Conservation (phyloP, 1,284 basidiomycete species). For the Heliocybe sulcata region DNA sequence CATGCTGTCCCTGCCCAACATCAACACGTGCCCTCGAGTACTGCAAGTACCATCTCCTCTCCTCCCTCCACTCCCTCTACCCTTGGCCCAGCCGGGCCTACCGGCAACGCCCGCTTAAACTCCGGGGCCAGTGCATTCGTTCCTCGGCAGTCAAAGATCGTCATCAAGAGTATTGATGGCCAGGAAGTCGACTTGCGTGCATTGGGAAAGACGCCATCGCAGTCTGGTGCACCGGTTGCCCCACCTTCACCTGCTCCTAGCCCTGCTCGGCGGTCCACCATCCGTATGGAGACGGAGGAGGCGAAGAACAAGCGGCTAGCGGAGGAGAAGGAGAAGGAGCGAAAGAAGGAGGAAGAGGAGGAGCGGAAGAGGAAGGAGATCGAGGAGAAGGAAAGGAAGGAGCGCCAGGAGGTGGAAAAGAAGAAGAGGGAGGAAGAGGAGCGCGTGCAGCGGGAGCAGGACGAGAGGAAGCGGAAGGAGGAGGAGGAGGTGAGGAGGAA, state of each 20-base stretch:
- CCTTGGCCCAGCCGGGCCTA: constrained; percentile 28
- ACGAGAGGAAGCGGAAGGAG: constrained; percentile 14
- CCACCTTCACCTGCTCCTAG: constrained; percentile 31
- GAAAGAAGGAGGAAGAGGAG: constrained; percentile 25
- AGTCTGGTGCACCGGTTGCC: constrained; percentile 30
- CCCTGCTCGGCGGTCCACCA: constrained; percentile 15
- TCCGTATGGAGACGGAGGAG: constrained; percentile 40
- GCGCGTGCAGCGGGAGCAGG: constrained; percentile 14
- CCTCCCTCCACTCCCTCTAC: constrained; percentile 61
- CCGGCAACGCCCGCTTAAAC: constrained; percentile 38
- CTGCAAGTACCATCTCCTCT: constrained; percentile 42
- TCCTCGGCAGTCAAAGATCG: constrained; percentile 35
- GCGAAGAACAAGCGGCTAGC: constrained; percentile 37
- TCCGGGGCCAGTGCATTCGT: constrained; percentile 59
- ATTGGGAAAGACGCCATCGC: constrained; percentile 28
- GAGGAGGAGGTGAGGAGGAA: constrained; percentile 13
- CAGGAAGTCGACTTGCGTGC: constrained; percentile 49
- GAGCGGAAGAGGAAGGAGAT: constrained; percentile 25
- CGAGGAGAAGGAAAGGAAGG: constrained; percentile 29
- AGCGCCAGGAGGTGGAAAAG: constrained; percentile 20
- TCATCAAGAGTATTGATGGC: constrained; percentile 49
- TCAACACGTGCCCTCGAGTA: constrained; percentile 39
- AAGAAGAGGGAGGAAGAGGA: constrained; percentile 18
- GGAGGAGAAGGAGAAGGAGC: constrained; percentile 36
- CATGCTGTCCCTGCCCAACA: constrained; percentile 44